Evolutionary conservation across 805 yeast species (phyloP), one percentile per base, ranked within the genome.

Genomic region (Hanseniaspora valbyensis): DNA sequence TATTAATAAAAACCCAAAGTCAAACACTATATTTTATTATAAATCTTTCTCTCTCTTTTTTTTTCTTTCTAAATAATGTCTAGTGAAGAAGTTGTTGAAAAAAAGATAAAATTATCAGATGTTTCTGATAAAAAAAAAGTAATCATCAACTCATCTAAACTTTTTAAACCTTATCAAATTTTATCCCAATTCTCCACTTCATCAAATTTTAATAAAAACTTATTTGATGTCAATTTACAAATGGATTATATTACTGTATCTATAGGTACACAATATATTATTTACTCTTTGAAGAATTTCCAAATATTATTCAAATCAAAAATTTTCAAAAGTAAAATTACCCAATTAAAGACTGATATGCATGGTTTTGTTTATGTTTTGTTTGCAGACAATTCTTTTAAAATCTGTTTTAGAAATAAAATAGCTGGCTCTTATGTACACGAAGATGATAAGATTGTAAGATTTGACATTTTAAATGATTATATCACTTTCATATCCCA

Each of bases 101-200:
- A 34, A 19, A 34, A 34, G 14, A 22, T 13, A 16, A 34, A 34
- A 14, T 18, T 34, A 19, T 18, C 24, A 4, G 16, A 37, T 12
- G n/a, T n/a, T 37, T 14, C 41, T 24, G 32, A 26, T 19, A 39
- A 48, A 24, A 48, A 48, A 19, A 38, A 34, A 3, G 41, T 18
- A 19, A 25, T 40, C n/a, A 40, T 48, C 34, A 48, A 48, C 51
- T 48, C 51, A 19, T 48, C 51, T 12, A 48, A 48, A 28, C 51
- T 48, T 14, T 48, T 48, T 21, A 48, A 48, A 25, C 51, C 51
- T 14, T 48, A 40, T 28, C 51, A 48, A 33, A 48, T 48, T 14
- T 30, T 48, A 19, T 48, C 51, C 8, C 51, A 48, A 10, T 48
- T 48, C 28, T 48, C 51, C 13, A 39, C 42, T 4, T 46, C 50